Conservation (phyloP, 352 stramenopile genomes). For the Globisporangium takayamanum region DNA sequence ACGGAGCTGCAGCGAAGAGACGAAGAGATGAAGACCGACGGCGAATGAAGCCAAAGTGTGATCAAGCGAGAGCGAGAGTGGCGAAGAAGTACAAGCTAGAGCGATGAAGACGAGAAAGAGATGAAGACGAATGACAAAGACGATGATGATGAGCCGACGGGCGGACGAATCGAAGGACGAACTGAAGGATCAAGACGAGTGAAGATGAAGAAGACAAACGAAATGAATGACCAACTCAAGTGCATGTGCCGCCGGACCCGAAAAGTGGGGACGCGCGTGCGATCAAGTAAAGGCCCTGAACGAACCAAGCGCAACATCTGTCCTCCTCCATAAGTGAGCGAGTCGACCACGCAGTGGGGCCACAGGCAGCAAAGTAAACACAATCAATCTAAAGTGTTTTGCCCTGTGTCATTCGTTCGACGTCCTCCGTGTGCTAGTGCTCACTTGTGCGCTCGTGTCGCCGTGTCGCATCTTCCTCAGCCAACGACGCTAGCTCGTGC, state of each 20-base stretch:
- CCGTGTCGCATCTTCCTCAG: no score
- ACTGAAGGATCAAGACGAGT: not conserved
- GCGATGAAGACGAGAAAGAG: not conserved
- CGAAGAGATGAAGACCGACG: no score
- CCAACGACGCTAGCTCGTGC: not conserved
- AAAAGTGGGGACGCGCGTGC: not conserved
- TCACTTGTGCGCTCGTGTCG: not conserved
- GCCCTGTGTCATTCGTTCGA: not conserved
- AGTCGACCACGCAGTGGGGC: conserved; percentile 5
- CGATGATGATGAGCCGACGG: not conserved
- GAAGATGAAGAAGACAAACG: conserved; percentile 10
- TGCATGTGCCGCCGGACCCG: conserved; percentile 1
- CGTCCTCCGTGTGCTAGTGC: not conserved
- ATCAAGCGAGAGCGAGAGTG: not conserved
- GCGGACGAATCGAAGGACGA: not conserved
- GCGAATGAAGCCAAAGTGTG: no score
- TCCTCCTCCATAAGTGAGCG: conserved; percentile 3
- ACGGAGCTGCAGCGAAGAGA: conserved; percentile 1
- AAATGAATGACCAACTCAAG: not conserved
- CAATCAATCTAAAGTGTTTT: conserved; percentile 14
- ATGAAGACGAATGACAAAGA: conserved; percentile 1
- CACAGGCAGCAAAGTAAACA: conserved; percentile 8
- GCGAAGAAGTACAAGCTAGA: not conserved
- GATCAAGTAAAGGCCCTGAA: conserved; percentile 7
- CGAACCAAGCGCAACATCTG: not conserved